Base-by-base conservation (phyloP, 2,329 filamentous ascomycete genomes). In the Zelopaecilomyces penicillatus region DNA sequence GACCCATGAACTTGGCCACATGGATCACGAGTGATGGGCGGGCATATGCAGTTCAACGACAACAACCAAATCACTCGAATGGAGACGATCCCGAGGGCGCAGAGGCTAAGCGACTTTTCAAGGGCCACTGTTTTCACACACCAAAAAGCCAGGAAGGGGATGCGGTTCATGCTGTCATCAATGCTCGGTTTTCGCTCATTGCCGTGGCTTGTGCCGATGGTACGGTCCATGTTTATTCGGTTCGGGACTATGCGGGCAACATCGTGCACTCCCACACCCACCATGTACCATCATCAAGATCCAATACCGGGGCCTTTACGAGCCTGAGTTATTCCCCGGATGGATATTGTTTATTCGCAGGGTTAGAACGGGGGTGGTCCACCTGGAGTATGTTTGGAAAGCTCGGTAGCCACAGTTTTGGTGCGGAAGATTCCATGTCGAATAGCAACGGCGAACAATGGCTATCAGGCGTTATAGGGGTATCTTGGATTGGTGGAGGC, bases 331-430 rank as follows among this genome's bases (percentile, higher is more conserved):
- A 95, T 68, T 96, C 93, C 1, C 89, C 91, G 0, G 93, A 98
- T 62, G 93, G 93, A 12, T 96, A 97, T 63, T 95, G 90, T 61
- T 75, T 98, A 6, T 96, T 98, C 64, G 89, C 85, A 37, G 93
- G 91, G 1, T 97, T 91, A 58, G 83, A 93, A 56, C 82, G 83
- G 47, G 94, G 93, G 1, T 98, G 93, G 93, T 85, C 87, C 4
- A 91, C 83, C 39, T 98, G 91, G 91, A 97, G 91, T 61, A 93
- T 97, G 33, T 98, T 95, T 64, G 93, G 93, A 31, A 96, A 95
- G 63, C 76, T 84, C 3, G 83, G 89, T 10, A 89, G 85, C 44
- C 87, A 81, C 54, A 95, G 87, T 59, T 97, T 97, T 61, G 74
- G 76, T 5, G 74, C 78, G 9, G 86, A 95, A 55, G 69, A 72